Conservation (phyloP, 2,329 filamentous ascomycete species). For the Colletotrichum australisinense region DNA sequence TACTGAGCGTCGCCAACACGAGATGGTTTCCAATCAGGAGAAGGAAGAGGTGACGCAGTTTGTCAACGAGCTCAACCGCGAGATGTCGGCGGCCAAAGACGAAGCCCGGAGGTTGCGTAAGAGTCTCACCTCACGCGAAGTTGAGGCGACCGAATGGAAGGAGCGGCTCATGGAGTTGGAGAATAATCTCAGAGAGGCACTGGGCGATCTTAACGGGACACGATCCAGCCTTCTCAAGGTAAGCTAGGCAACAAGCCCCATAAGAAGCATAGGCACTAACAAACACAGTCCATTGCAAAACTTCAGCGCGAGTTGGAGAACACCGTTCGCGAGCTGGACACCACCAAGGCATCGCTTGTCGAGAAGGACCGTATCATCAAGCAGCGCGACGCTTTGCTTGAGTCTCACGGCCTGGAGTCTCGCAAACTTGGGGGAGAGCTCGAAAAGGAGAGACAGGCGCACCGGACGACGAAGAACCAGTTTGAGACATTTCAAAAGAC, state of each 20-base stretch:
- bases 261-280: background rate
- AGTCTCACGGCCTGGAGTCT: slow-evolving; percentile 88
- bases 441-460: slow-evolving; percentile 87
- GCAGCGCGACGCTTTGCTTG: slow-evolving; percentile 87
- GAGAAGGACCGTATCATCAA: slow-evolving; percentile 93
- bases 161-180: slow-evolving; percentile 91
- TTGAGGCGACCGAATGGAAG: slow-evolving; percentile 92
- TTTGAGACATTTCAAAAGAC: slow-evolving; percentile 91
- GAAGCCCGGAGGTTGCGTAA: slow-evolving; percentile 86
- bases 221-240: slow-evolving; percentile 86
- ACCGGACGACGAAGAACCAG: slow-evolving; percentile 86
- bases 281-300: slow-evolving; percentile 78
- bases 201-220: slow-evolving; percentile 90
- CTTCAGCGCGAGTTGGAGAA: slow-evolving; percentile 89
- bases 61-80: slow-evolving; percentile 90
- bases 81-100: slow-evolving; percentile 85
- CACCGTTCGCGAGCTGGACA: slow-evolving; percentile 84
- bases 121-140: slow-evolving; percentile 83
- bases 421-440: slow-evolving; percentile 87
- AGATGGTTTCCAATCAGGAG: slow-evolving; percentile 86
- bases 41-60: slow-evolving; percentile 96
- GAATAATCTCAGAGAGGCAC: slow-evolving; percentile 84
- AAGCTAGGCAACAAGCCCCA: slow-evolving; percentile 39
- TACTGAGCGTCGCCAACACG: slow-evolving; percentile 86
- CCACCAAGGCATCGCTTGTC: slow-evolving; percentile 79